phyloP scores from a whole-genome alignment of 2,329 filamentous ascomycete species.

The Fusarium udum region DNA sequence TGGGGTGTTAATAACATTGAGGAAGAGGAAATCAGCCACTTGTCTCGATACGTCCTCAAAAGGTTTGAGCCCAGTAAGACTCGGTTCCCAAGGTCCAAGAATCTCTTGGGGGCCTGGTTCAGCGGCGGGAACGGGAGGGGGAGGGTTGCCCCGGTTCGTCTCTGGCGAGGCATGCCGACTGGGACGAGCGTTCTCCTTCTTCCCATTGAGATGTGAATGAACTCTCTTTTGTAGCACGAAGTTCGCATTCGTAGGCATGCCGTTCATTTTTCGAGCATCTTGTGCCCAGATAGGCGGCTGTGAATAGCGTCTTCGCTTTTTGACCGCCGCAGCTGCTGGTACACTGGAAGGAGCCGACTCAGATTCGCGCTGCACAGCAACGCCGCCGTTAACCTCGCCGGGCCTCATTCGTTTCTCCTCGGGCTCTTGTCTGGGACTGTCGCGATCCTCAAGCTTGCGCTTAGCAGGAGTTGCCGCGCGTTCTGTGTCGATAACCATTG shows the following conservation, averaged over 20 bases:
- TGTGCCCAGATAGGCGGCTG: conserved; percentile 61
- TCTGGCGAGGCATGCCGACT: conserved; percentile 51
- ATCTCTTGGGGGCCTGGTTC: conserved; percentile 48
- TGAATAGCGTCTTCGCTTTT: conserved; percentile 51
- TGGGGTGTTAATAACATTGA: conserved; percentile 73
- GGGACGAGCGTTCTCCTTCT: conserved; percentile 51
- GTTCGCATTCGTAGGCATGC: conserved; percentile 48
- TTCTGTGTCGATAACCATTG: conserved; percentile 45
- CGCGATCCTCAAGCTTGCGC: conserved; percentile 52
- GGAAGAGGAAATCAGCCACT: conserved; percentile 84
- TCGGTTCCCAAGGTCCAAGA: conserved; percentile 70
- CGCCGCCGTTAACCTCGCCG: conserved; percentile 58
- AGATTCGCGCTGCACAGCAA: conserved; percentile 39
- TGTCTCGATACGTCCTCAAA: conserved; percentile 78
- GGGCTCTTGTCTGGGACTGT: conserved; percentile 60
- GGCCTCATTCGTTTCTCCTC: conserved; percentile 60
- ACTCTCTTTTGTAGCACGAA: conserved; percentile 43
- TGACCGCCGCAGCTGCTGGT: conserved; percentile 49
- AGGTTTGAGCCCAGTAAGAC: conserved; percentile 75
- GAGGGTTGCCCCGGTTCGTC: conserved; percentile 36
- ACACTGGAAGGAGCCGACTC: conserved; percentile 44
- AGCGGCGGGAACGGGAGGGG: conserved; percentile 30
- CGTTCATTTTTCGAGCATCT: conserved; percentile 48
- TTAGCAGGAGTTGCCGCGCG: conserved; percentile 52
- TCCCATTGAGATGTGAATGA: conserved; percentile 51